These are phyloP conservation scores for Pichia sp. DNA, from an alignment of 1,139 yeast species.

Conservation along the genomic window DNA sequence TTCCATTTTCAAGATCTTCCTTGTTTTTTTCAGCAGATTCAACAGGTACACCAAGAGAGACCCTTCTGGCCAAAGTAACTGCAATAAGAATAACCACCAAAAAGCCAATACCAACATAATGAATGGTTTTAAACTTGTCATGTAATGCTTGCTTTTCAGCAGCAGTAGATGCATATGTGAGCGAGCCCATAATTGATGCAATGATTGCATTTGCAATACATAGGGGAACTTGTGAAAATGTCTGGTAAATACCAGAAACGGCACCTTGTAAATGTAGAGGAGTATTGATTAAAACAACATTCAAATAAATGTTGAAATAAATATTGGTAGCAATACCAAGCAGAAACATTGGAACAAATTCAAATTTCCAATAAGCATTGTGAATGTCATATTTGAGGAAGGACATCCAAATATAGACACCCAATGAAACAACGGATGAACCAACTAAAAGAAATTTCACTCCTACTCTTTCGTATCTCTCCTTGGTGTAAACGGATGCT, in stretches of 20 bases:
- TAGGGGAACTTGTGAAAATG: conserved; percentile 25
- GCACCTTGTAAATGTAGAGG: conserved; percentile 28
- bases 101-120: too few species aligned
- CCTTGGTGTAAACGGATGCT: conserved; percentile 9
- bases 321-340: conserved; percentile 14
- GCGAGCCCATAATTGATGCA: conserved; percentile 20
- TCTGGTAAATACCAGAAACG: conserved; percentile 26
- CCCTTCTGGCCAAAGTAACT: too few species aligned
- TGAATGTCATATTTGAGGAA: conserved; percentile 14
- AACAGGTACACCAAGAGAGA: too few species aligned
- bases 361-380: conserved; percentile 25
- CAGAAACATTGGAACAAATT: conserved; percentile 18
- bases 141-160: too few species aligned
- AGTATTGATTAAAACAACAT: conserved; percentile 22
- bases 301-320: conserved; percentile 16
- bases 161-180: too few species aligned
- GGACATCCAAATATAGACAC: conserved; percentile 20
- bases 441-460: conserved; percentile 16
- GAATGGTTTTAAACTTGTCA: too few species aligned
- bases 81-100: too few species aligned
- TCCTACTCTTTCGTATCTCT: conserved; percentile 11
- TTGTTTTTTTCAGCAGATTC: neutral
- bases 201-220: conserved; percentile 22
- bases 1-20: neutral
- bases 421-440: conserved; percentile 12